Conservation (phyloP, 768 basidiomycete species). For the Artomyces pyxidatus region DNA sequence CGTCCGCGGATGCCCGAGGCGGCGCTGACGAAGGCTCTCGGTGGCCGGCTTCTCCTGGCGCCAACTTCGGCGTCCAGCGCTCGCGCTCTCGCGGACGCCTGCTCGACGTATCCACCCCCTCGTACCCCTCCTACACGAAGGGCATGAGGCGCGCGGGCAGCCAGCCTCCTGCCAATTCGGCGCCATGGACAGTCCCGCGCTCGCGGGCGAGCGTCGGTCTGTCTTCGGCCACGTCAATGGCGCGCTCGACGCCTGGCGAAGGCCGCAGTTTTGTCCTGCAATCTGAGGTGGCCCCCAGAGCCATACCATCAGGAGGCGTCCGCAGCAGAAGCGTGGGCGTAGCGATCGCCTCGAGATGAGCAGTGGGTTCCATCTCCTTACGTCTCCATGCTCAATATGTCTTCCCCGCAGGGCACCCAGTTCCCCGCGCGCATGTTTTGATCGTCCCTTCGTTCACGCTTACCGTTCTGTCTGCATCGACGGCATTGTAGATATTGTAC, state of each 20-base stretch:
- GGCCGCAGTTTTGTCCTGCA: conserved; percentile 10
- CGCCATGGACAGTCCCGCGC: conserved; percentile 11
- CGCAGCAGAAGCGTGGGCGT: neutral
- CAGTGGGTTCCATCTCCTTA: too few relatives aligned
- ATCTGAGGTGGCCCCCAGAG: neutral
- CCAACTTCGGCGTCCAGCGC: neutral
- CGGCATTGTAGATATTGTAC: too few relatives aligned
- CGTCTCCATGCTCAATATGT: too few relatives aligned
- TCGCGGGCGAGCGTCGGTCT: conserved; percentile 10
- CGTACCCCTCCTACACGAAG: neutral
- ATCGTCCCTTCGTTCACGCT: too few relatives aligned
- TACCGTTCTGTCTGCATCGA: too few relatives aligned
- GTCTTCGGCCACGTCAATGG: conserved; percentile 8
- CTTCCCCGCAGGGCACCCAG: too few relatives aligned
- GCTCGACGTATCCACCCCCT: neutral
- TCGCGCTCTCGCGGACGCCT: neutral
- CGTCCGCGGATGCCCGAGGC: neutral
- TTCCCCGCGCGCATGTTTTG: too few relatives aligned
- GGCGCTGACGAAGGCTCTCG: neutral
- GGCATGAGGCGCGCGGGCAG: conserved; percentile 10
- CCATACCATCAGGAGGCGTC: neutral
- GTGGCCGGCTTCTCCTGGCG: neutral
- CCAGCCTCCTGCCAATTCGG: conserved; percentile 8
- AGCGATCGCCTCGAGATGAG: too few relatives aligned
- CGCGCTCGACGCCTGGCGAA: conserved; percentile 1